Conservation (phyloP, 2,329 filamentous ascomycete genomes). For the Zopfia rhizophila region DNA sequence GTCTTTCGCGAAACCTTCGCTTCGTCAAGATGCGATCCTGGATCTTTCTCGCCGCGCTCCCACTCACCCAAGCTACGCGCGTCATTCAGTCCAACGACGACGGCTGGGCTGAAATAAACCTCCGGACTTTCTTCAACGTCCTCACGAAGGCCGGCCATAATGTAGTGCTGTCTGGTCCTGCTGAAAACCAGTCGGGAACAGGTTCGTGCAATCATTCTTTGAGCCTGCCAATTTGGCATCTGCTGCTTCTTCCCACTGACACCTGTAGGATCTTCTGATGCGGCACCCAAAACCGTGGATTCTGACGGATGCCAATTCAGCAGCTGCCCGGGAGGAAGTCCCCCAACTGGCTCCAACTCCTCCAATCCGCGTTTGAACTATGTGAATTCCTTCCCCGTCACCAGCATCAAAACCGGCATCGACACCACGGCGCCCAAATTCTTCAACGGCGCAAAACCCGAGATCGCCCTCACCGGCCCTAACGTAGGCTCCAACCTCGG, state of each 20-base stretch:
- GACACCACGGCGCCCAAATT: conserved; percentile 64
- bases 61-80: conserved; percentile 53
- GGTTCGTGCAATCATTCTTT: conserved; percentile 53
- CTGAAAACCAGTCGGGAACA: conserved; percentile 72
- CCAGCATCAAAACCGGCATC: conserved; percentile 71
- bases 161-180: conserved; percentile 72
- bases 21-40: conserved; percentile 4
- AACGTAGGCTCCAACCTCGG: conserved; percentile 72
- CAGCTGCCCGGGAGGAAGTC: conserved; percentile 68
- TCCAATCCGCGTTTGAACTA: conserved; percentile 71
- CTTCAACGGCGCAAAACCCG: conserved; percentile 64
- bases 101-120: conserved; percentile 77
- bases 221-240: too few species aligned
- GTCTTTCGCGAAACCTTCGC: too few species aligned
- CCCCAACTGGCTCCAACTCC: conserved; percentile 66
- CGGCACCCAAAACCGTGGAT: conserved; percentile 59
- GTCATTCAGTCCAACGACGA: conserved; percentile 77
- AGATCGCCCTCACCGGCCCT: conserved; percentile 73
- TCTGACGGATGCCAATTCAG: conserved; percentile 67
- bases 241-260: conserved; percentile 1
- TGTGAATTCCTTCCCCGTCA: conserved; percentile 76
- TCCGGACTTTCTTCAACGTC: conserved; percentile 68
- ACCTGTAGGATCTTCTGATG: conserved; percentile 62
- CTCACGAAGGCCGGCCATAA: conserved; percentile 67
- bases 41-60: conserved; percentile 13